Evolutionary conservation across 176 grass and related monocot genomes (phyloP), one percentile per base, ranked within the genome.

Genomic region (Aegilops speltoides): DNA sequence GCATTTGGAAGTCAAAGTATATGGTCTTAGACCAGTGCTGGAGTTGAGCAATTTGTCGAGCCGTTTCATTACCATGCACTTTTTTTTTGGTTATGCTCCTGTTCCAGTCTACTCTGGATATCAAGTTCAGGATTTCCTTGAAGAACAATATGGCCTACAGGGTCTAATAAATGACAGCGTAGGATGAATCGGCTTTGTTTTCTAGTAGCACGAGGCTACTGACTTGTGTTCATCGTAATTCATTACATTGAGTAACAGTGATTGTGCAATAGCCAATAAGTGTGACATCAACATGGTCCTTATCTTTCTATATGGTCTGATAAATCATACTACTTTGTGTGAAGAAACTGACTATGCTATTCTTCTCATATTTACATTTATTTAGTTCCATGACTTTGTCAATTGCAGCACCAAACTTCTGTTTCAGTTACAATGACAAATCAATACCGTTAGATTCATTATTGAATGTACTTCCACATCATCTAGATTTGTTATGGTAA

Each of bases 101-200:
- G 61, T 78, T 77, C 41, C 22, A 68, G 63, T 43, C 11, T 59
- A 69, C 67, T 60, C 63, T 46, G 40, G 50, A 59, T 61, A 68
- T 74, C 16, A 3, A 84, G 36, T 54, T 83, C 45, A 74, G 28
- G 9, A 46, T 87, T 84, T 80, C 36, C 25, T 78, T 75, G 43
- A 48, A 23, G 68, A 26, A 43, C 20, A 74, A 59, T 68, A 87
- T 60, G 32, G 66, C 43, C 23, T 28, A 66, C 46, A 76, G 0
- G 32, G 32, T 76, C 45, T 77, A 61, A 68, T 81, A 68, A 72
- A 80, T 45, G 46, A n/a, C 22, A 66, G 63, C n/a, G 13, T 76
- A 50, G 22, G 75, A 80, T 13, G 5, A 73, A 79, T 83, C 15
- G 31, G 43, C 64, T 37, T 48, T 17, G 13, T 79, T 64, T 22